phyloP scores from a whole-genome alignment of 345 rosid genomes.

The Eucalyptus shirleyi region DNA sequence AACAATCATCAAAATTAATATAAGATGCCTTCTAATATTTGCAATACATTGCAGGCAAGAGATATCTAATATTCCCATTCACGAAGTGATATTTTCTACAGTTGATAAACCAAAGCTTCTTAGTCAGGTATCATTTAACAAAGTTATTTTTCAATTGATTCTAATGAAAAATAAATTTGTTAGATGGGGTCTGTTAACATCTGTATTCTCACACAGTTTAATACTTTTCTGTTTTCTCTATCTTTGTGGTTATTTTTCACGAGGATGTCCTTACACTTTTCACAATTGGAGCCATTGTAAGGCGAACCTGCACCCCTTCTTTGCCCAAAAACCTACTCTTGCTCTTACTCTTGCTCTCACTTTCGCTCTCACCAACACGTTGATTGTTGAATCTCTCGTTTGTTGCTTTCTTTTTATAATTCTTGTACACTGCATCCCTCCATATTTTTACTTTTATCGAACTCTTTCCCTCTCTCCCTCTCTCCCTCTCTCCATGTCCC shows the following conservation, averaged over 20 bases:
- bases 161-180: background rate
- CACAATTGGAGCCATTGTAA: background rate
- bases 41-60: slow-evolving; percentile 36
- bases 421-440: background rate
- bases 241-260: background rate
- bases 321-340: background rate
- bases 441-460: background rate
- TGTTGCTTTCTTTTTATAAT: background rate
- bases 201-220: background rate
- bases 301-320: background rate
- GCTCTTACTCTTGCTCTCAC: background rate
- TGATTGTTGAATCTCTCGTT: background rate
- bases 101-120: slow-evolving; percentile 69
- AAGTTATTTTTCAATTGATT: background rate
- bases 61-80: slow-evolving; percentile 16
- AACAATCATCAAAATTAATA: background rate
- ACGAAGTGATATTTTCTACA: slow-evolving; percentile 67
- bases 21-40: background rate
- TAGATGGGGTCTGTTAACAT: background rate
- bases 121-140: slow-evolving; percentile 40
- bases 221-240: background rate
- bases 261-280: background rate
- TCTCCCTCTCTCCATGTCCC: background rate
- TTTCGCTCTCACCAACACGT: background rate
- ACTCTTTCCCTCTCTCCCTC: background rate